These are phyloP conservation scores for Skeletonema menzelii DNA, from an alignment of 108 stramenopile genomes.

Conservation along the genomic window DNA sequence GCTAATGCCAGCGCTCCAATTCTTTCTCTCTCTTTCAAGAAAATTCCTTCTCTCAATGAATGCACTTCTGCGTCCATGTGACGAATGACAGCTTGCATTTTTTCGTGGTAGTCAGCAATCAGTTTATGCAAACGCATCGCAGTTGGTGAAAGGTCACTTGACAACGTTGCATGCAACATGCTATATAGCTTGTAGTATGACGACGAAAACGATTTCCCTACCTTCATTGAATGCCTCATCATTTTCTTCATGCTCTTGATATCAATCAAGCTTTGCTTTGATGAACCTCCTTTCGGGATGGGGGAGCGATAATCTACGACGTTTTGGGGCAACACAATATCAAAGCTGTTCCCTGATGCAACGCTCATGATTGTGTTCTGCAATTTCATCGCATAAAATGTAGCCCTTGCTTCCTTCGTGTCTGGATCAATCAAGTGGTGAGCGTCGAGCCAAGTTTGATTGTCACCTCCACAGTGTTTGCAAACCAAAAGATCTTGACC, in stretches of 20 bases:
- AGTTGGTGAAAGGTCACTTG: slow-evolving; percentile 34
- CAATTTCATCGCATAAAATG: not conserved
- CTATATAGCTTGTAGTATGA: slow-evolving; percentile 34
- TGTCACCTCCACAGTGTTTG: not conserved
- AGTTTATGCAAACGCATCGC: slow-evolving; percentile 25
- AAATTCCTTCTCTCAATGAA: slow-evolving; percentile 35
- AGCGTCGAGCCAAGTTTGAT: not conserved
- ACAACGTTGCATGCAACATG: slow-evolving; percentile 29
- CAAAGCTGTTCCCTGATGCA: not conserved
- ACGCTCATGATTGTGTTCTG: not conserved
- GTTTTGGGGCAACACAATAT: slow-evolving; percentile 12
- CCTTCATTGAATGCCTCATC: not conserved
- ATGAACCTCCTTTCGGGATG: slow-evolving; percentile 1
- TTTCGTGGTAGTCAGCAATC: slow-evolving; percentile 36
- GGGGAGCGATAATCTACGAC: slow-evolving; percentile 13
- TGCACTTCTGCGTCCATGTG: slow-evolving; percentile 35
- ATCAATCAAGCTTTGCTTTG: slow-evolving; percentile 10
- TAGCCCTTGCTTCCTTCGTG: not conserved
- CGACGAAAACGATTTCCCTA: slow-evolving; percentile 47
- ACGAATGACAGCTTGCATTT: slow-evolving; percentile 17
- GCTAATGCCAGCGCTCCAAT: slow-evolving; percentile 63
- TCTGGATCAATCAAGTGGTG: not conserved
- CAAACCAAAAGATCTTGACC: not conserved
- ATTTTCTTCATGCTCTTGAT: slow-evolving; percentile 12
- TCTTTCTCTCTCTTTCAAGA: slow-evolving; percentile 66